Base-by-base conservation (phyloP, 768 basidiomycete genomes). In the Mycena vulgaris region DNA sequence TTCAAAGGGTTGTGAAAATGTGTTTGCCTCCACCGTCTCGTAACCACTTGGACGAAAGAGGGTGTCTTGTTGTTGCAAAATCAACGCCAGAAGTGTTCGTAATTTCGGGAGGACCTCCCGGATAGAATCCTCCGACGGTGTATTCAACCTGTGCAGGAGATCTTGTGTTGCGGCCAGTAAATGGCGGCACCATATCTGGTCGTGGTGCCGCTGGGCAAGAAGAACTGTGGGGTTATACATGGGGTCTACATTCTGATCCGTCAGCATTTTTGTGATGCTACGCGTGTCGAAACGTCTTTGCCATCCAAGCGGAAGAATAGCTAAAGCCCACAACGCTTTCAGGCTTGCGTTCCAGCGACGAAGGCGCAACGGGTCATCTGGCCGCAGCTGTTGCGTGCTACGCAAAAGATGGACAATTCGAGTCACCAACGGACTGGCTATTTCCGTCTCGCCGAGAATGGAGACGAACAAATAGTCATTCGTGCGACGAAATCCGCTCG, bases 301-400 rank as follows among this genome's bases (percentile, higher is more conserved):
- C 53, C 52, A 65, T 47, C 35, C n/a, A 23, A 40, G 40, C 2
- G 63, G 63, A 27, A 65, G 56, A 40, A 65, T 47, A 42, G 23
- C 56, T 25, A 65, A 33, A 19, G 63, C 53, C 63, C 63, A 65
- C 31, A 65, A 23, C 1, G 63, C 63, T n/a, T 47, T 65, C 16
- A 28, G 27, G 27, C 63, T 30, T n/a, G 63, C 63, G 1, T 23
- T 33, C 16, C 40, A 39, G 9, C 63, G 51, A n/a, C 53, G 51
- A 25, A 21, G 1, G 16, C 8, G 5, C 10, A 65, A 35, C 7
- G 63, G 63, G 33, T 65, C 63, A 21, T 65, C 63, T 13, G 16
- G 10, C 16, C 21, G 39, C 63, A 65, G 47, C 21, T 11, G 53
- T 35, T 10, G 53, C 4, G 63, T 65, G 1, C 53, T 40, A 23